Evolutionary conservation across 202 grass and related monocot genomes (phyloP).

Genomic region (Bolboschoenoplectus hybrid): DNA sequence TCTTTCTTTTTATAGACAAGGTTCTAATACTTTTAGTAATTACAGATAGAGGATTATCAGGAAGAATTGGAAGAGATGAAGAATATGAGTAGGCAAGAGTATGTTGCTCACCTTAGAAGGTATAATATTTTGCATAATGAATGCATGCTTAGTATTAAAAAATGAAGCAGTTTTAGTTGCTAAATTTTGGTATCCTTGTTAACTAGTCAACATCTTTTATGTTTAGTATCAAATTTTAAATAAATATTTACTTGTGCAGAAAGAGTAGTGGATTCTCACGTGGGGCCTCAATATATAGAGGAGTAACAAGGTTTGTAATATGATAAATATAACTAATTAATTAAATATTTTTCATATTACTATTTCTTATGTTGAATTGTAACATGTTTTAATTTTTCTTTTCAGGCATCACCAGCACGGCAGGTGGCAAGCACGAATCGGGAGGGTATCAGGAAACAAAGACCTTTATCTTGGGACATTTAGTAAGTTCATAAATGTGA

Average conservation of each 20-base stretch:
- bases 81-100: constrained; percentile 94
- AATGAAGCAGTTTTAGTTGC: background rate
- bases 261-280: constrained; percentile 96
- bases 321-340: background rate
- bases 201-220: background rate
- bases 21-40: background rate
- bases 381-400: background rate
- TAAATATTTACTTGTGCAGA: constrained; percentile 39
- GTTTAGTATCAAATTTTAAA: background rate
- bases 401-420: constrained; percentile 93
- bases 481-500: constrained; percentile 50
- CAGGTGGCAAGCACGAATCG: constrained; percentile 94
- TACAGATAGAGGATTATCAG: constrained; percentile 85
- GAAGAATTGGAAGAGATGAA: constrained; percentile 95
- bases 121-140: constrained; percentile 23
- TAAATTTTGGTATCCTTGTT: background rate
- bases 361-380: background rate
- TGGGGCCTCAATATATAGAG: constrained; percentile 88
- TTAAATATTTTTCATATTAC: background rate
- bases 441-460: constrained; percentile 96
- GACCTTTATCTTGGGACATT: constrained; percentile 99
- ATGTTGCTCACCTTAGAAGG: constrained; percentile 95
- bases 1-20: background rate
- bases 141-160: background rate
- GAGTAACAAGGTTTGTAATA: constrained; percentile 74